These are phyloP conservation scores for Penicillium argentinense DNA, from an alignment of 495 filamentous ascomycete genomes.

Conservation along the genomic window DNA sequence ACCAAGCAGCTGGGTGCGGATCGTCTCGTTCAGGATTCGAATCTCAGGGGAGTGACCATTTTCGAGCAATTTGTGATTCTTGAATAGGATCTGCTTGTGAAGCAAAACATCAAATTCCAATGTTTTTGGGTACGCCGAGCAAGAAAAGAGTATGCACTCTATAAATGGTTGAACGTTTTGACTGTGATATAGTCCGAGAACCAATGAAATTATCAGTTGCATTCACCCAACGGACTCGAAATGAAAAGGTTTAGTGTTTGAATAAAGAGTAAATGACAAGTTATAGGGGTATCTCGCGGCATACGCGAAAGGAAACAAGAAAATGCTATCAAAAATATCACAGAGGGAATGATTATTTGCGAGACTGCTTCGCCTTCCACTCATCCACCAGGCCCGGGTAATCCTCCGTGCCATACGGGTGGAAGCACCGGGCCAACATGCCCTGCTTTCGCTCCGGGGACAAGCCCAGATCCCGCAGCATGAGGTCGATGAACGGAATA, in stretches of 20 bases:
- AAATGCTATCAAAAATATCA: background rate
- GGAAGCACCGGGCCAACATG: conserved; percentile 48
- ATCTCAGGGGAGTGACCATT: conserved; percentile 16
- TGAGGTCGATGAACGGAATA: conserved; percentile 73
- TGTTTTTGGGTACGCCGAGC: too few species aligned
- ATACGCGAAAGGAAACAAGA: conserved; percentile 5
- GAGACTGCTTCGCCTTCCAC: conserved; percentile 37
- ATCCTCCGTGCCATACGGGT: conserved; percentile 60
- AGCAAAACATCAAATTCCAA: too few species aligned
- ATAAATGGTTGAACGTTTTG: too few species aligned
- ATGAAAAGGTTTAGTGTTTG: background rate
- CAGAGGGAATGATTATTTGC: too few species aligned
- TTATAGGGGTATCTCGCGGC: conserved; percentile 15
- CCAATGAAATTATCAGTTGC: background rate
- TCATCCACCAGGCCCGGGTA: conserved; percentile 61
- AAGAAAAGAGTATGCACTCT: too few species aligned
- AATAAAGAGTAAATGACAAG: background rate
- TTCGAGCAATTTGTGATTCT: conserved; percentile 27
- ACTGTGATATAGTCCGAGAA: too few species aligned
- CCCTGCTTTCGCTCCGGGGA: conserved; percentile 39
- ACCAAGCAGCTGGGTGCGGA: too few species aligned
- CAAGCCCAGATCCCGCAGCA: conserved; percentile 67
- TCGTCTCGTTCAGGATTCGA: too few species aligned
- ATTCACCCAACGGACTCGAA: background rate
- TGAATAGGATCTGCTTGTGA: conserved; percentile 6